Base-by-base conservation (phyloP, 2,329 filamentous ascomycete genomes). In the Xylaria sp. region DNA sequence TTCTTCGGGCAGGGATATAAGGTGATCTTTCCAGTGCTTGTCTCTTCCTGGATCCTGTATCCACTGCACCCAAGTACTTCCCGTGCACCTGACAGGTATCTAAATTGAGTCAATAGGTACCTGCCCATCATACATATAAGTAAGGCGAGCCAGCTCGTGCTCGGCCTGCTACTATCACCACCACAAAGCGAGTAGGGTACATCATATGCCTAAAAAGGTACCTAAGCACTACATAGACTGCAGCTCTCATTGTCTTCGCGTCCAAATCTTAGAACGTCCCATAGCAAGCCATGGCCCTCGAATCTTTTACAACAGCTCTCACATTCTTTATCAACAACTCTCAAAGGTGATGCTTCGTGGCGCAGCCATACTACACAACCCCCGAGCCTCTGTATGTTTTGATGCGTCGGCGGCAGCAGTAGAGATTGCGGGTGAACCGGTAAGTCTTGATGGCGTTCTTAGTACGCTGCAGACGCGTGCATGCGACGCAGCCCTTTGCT, bases 211-310 rank as follows among this genome's bases (percentile, higher is more conserved):
- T 12, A 47, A 10, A 29, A 2, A 35, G 16, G 18, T 47, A 60
- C 25, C 18, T 25, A 35, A 23, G 23, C n/a, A 25, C 27, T 61
- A 21, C 23, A 32, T 48, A 42, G 32, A 44, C 27, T 44, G 10
- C 27, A 59, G 42, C 61, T 63, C 65, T 66, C 65, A 59, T 68
- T 58, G 68, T 68, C 60, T 69, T 63, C 70, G 70, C 70, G 68
- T 63, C 60, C 65, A 42, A 69, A 66, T 59, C 53, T 64, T 32
- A 44, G 35, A 44, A 21, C 42, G 10, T 13, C 13, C 54, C 54
- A 10, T 42, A 47, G 23, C 42, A 64, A 61, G n/a, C 44, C n/a
- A 47, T 23, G 21, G 48, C 42, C 61, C 59, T 62, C 51, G 54
- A 70, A 61, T 58, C 59, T 55, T 68, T 51, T n/a, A 54, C 47